These are phyloP conservation scores for Leccinum broughii DNA, from an alignment of 768 basidiomycete species.

Conservation along the genomic window DNA sequence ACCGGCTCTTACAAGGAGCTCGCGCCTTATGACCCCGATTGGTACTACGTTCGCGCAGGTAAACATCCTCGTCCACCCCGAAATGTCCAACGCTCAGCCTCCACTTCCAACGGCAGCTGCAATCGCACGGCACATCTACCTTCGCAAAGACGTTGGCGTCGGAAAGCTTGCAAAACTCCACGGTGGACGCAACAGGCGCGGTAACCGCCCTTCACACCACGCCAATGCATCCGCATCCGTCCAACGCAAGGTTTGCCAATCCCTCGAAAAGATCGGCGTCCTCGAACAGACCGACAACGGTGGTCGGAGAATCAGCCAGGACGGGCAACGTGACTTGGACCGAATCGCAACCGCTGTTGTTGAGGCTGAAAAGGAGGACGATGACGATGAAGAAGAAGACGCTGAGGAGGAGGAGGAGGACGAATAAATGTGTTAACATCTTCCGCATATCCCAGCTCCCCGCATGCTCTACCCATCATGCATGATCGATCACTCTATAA, in stretches of 20 bases:
- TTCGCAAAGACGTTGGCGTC: conserved; percentile 95
- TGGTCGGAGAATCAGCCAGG: conserved; percentile 94
- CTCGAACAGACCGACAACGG: conserved; percentile 92
- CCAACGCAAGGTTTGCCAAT: conserved; percentile 94
- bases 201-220: conserved; percentile 96
- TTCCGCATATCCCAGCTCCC: conserved; percentile 18
- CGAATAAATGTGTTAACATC: conserved; percentile 26
- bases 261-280: conserved; percentile 98
- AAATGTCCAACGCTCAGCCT: neutral
- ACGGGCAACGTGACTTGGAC: conserved; percentile 94
- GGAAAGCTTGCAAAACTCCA: conserved; percentile 95
- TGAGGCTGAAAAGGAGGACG: conserved; percentile 72
- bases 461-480: conserved; percentile 25
- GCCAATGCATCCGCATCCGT: conserved; percentile 81
- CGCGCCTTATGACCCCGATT: conserved; percentile 98
- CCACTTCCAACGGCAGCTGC: conserved; percentile 57
- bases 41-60: conserved; percentile 99
- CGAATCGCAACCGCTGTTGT: conserved; percentile 91
- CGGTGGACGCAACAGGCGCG: conserved; percentile 93
- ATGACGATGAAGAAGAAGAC: conserved; percentile 73
- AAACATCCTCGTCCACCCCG: conserved; percentile 31
- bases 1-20: conserved; percentile 98
- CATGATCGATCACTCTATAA: conserved; percentile 22
- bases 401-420: conserved; percentile 63
- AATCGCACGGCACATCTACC: conserved; percentile 98